phyloP scores from a whole-genome alignment of 2,329 filamentous ascomycete genomes.

The Scedosporium aurantiacum region DNA sequence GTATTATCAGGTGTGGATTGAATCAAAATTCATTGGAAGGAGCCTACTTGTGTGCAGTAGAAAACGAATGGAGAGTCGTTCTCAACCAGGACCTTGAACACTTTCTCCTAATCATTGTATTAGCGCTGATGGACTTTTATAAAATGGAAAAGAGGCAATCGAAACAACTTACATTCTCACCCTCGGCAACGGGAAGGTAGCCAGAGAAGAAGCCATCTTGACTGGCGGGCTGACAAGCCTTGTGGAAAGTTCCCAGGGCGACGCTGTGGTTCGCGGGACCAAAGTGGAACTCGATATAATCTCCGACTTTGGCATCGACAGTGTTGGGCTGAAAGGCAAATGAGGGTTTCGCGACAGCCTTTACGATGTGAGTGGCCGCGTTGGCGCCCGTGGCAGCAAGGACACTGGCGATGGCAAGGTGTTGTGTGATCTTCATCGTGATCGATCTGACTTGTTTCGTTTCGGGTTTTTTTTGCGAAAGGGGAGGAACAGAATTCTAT shows the following conservation, averaged over 20 bases:
- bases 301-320: conserved; percentile 20
- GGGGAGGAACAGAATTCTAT: not conserved
- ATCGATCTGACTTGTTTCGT: not conserved
- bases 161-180: conserved; percentile 18
- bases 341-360: conserved; percentile 19
- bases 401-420: conserved; percentile 1
- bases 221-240: conserved; percentile 22
- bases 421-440: not conserved
- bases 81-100: conserved; percentile 23
- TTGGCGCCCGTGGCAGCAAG: conserved; percentile 7
- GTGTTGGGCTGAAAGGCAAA: conserved; percentile 22
- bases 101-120: conserved; percentile 16
- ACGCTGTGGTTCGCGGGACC: conserved; percentile 26
- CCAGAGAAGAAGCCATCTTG: conserved; percentile 27
- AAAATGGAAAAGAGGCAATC: not conserved
- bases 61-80: conserved; percentile 23
- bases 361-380: conserved; percentile 16
- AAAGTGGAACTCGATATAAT: conserved; percentile 26
- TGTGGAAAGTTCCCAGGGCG: conserved; percentile 22
- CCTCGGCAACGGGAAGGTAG: conserved; percentile 18
- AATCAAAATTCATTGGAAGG: not conserved
- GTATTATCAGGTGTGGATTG: too few relatives aligned
- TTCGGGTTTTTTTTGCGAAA: not conserved
- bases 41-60: conserved; percentile 21
- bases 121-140: not conserved